These are phyloP conservation scores for Nemania diffusa DNA, from an alignment of 2,329 filamentous ascomycete species.

Conservation along the genomic window DNA sequence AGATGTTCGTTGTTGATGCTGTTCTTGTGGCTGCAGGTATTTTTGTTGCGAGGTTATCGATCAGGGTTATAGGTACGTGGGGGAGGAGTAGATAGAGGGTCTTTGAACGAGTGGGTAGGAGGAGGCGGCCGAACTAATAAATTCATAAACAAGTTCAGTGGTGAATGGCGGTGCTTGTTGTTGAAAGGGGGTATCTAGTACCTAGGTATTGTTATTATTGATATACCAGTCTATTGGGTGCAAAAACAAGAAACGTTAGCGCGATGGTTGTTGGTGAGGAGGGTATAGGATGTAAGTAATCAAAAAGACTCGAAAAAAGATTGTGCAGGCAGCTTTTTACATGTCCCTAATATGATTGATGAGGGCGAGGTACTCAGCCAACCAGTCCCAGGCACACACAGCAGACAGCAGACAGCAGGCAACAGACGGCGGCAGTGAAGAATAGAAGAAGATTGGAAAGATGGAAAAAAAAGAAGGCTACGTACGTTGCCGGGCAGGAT, in stretches of 20 bases:
- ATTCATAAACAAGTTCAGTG: conserved; percentile 8
- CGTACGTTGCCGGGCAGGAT: conserved; percentile 16
- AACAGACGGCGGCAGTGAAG: neutral
- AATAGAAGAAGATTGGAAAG: neutral
- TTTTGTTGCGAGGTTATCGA: neutral
- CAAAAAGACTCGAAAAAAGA: neutral
- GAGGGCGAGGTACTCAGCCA: conserved; percentile 5
- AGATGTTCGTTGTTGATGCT: conserved; percentile 1
- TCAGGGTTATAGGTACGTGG: conserved; percentile 5
- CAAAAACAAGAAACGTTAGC: conserved; percentile 22
- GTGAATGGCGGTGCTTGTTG: conserved; percentile 13
- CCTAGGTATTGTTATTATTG: conserved; percentile 18
- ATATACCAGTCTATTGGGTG: conserved; percentile 19
- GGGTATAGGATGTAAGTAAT: conserved; percentile 14
- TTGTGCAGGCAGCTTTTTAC: neutral
- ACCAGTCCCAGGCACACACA: conserved; percentile 2
- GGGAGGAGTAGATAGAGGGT: conserved; percentile 9
- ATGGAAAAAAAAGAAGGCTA: conserved; percentile 5
- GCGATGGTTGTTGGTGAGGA: conserved; percentile 18
- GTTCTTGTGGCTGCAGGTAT: neutral
- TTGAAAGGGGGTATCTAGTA: conserved; percentile 19
- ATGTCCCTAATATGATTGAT: conserved; percentile 2
- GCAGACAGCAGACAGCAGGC: neutral
- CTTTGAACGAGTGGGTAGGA: conserved; percentile 12
- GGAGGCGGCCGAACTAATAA: conserved; percentile 4